Percentiles rank a stretch among this genome's conserved stretches.
Conservation (phyloP, 139 green algal species). For the Volvox africanus region DNA sequence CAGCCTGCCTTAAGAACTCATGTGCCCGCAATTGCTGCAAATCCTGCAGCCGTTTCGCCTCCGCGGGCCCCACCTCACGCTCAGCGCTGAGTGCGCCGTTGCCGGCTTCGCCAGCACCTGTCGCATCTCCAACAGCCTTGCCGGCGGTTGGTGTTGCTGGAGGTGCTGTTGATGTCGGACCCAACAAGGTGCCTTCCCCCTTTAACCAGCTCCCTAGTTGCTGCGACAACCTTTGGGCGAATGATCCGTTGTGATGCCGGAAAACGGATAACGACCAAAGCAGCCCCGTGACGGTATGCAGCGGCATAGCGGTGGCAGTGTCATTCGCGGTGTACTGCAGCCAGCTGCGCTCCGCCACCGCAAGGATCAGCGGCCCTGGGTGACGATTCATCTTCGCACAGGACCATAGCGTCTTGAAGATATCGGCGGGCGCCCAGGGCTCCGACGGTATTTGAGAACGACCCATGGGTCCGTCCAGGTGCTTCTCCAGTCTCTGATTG, state of each 20-base stretch:
- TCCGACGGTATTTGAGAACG: background rate
- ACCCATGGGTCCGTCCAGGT: background rate
- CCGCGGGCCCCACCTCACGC: too few relatives aligned
- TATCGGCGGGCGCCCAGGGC: constrained; percentile 30
- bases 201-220: constrained; percentile 38
- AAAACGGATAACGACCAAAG: constrained; percentile 54
- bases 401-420: constrained; percentile 53
- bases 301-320: background rate
- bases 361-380: constrained; percentile 51
- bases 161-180: background rate
- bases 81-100: background rate
- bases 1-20: background rate
- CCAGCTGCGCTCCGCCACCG: constrained; percentile 41
- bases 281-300: constrained; percentile 37
- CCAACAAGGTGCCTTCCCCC: background rate
- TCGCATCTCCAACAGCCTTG: background rate
- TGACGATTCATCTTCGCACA: constrained; percentile 62
- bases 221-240: constrained; percentile 27
- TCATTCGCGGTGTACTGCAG: background rate
- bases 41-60: background rate
- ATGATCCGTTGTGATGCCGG: constrained; percentile 46
- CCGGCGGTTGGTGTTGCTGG: background rate
- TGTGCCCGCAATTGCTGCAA: background rate
- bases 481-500: background rate
- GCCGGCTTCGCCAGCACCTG: background rate